Base-by-base conservation (phyloP, 2,329 filamentous ascomycete genomes). In the Colletotrichum camelliae region DNA sequence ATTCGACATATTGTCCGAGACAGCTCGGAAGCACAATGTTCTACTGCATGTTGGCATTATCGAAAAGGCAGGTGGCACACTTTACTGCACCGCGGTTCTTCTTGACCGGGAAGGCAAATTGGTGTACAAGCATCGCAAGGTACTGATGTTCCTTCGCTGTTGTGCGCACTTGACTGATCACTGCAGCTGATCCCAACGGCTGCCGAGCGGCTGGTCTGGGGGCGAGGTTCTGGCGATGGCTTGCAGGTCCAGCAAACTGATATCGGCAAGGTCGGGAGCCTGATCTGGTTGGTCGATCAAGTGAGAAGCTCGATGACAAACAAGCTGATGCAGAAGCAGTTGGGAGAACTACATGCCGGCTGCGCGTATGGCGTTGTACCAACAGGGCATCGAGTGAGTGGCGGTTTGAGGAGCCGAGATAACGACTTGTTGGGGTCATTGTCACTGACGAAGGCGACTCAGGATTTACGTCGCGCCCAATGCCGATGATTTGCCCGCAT, bases 261-360 rank as follows among this genome's bases (percentile, higher is more conserved):
- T 31, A 81, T 86, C 35, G 85, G 85, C 5, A 86, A 83, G 70
- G 83, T 86, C 16, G 85, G 85, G 29, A 85, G 84, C 2, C 74
- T 87, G 67, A 86, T 87, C 62, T 87, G 85, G 74, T 76, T 33
- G 43, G 74, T 68, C n/a, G 4, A 35, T 52, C 18, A 15, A 58
- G 27, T 37, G 31, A 43, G 9, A 48, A 5, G n/a, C 62, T 62
- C 18, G 72, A 8, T 21, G n/a, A 60, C 37, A 60, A 52, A 62
- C 18, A 52, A 10, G 15, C 69, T 75, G 31, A 75, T 35, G 21
- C 35, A n/a, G 24, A 43, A 27, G 18, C 35, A 76, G 74, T 71
- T 86, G 84, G 85, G 85, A 87, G 77, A 87, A 87, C 72, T 87
- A 87, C 66, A 87, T 87, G 85, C 85, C 85, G 7, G 84, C 83